Conservation (phyloP, 2,329 filamentous ascomycete genomes). For the Blastomyces gilchristii region DNA sequence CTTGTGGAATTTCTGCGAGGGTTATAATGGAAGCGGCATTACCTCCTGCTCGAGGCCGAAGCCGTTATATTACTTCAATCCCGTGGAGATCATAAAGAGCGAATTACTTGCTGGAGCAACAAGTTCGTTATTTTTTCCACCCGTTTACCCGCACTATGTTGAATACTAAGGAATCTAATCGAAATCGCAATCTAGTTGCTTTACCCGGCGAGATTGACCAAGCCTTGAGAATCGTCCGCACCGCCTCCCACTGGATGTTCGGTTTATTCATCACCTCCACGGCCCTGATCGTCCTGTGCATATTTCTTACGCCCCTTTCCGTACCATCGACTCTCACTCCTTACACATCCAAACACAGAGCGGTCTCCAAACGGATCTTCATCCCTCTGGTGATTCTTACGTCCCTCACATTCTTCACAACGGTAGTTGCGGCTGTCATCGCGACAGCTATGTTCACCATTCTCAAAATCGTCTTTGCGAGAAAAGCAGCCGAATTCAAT, state of each 20-base stretch:
- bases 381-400: slow-evolving; percentile 59
- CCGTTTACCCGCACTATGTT: neutral
- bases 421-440: slow-evolving; percentile 60
- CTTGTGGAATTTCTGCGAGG: slow-evolving; percentile 86
- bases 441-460: slow-evolving; percentile 77
- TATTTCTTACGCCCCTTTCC: slow-evolving; percentile 52
- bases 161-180: neutral
- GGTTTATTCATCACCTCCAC: slow-evolving; percentile 67
- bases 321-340: slow-evolving; percentile 33
- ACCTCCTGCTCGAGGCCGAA: slow-evolving; percentile 63
- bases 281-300: slow-evolving; percentile 60
- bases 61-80: slow-evolving; percentile 81
- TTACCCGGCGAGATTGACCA: slow-evolving; percentile 63
- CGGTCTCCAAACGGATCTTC: slow-evolving; percentile 29
- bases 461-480: slow-evolving; percentile 65
- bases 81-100: slow-evolving; percentile 66
- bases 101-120: slow-evolving; percentile 74
- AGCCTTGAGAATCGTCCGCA: slow-evolving; percentile 62
- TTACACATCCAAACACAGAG: slow-evolving; percentile 17
- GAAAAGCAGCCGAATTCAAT: slow-evolving; percentile 59
- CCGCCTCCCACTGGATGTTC: slow-evolving; percentile 79
- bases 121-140: slow-evolving; percentile 39
- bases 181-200: slow-evolving; percentile 44
- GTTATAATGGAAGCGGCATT: slow-evolving; percentile 59
- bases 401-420: slow-evolving; percentile 56